A percentile compares a stretch with the other conserved stretches of the same genome.
phyloP scores from a whole-genome alignment of 768 basidiomycete species.

The Tylopilus balloui region DNA sequence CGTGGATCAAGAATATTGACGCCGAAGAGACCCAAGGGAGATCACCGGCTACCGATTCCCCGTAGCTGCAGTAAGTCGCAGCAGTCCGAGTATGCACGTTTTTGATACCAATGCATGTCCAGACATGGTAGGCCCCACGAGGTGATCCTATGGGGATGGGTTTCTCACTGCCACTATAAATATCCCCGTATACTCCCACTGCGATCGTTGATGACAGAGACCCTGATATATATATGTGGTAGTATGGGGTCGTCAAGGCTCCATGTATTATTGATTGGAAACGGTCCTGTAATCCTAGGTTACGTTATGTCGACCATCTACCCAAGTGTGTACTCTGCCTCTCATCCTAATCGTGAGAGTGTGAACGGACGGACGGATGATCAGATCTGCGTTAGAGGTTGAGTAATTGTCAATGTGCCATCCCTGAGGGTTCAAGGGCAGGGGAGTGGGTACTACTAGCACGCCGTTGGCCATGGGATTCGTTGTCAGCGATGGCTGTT shows the following conservation, averaged over 20 bases:
- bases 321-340: background rate
- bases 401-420: conserved; percentile 1
- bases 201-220: conserved; percentile 9
- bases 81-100: background rate
- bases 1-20: conserved; percentile 96
- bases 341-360: background rate
- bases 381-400: conserved; percentile 1
- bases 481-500: conserved; percentile 2
- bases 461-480: conserved; percentile 1
- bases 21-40: conserved; percentile 30
- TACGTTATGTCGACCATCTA: conserved; percentile 17
- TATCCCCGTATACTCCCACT: conserved; percentile 25
- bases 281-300: conserved; percentile 13
- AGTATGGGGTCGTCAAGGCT: conserved; percentile 8
- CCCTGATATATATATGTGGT: conserved; percentile 9
- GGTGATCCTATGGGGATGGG: conserved; percentile 18
- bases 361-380: background rate
- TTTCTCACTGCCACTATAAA: conserved; percentile 25
- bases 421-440: background rate
- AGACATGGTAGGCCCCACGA: conserved; percentile 20
- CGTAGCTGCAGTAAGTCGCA: conserved; percentile 4
- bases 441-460: background rate
- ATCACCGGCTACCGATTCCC: conserved; percentile 5
- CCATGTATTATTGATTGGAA: conserved; percentile 7
- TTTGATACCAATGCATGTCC: conserved; percentile 1